phyloP scores from a whole-genome alignment of 2,329 filamentous ascomycete genomes.

The Fusarium veterinarium region DNA sequence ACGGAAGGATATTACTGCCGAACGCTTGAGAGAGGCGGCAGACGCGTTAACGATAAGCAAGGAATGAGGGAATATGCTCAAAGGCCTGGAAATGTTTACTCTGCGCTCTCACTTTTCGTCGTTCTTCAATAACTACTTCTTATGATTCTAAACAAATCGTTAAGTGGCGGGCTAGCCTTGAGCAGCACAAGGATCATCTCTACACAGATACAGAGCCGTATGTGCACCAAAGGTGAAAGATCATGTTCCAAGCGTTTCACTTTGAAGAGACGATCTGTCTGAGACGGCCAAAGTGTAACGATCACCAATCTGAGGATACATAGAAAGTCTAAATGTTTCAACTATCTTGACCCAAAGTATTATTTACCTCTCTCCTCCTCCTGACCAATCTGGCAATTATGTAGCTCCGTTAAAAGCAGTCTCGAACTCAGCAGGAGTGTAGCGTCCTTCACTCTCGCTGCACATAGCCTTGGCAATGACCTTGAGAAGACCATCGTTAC shows the following conservation, averaged over 20 bases:
- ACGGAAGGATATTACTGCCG: background rate
- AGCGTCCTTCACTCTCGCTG: conserved; percentile 1
- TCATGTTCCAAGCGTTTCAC: background rate
- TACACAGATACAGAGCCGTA: background rate
- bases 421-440: conserved; percentile 4
- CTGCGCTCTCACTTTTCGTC: fast-evolving
- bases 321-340: background rate
- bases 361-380: fast-evolving
- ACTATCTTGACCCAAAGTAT: background rate
- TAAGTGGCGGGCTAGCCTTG: fast-evolving
- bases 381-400: fast-evolving
- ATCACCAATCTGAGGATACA: too few relatives aligned
- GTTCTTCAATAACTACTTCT: background rate
- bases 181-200: background rate
- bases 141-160: background rate
- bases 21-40: background rate
- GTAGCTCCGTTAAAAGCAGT: conserved; percentile 1
- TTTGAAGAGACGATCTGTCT: background rate
- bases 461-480: conserved; percentile 20
- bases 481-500: conserved; percentile 11
- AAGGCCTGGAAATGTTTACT: background rate
- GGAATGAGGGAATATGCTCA: background rate
- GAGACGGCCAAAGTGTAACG: background rate
- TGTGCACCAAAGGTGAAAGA: background rate
- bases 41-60: fast-evolving